phyloP scores from a whole-genome alignment of 2,329 filamentous ascomycete genomes.

The Colletotrichum neosansevieriae region DNA sequence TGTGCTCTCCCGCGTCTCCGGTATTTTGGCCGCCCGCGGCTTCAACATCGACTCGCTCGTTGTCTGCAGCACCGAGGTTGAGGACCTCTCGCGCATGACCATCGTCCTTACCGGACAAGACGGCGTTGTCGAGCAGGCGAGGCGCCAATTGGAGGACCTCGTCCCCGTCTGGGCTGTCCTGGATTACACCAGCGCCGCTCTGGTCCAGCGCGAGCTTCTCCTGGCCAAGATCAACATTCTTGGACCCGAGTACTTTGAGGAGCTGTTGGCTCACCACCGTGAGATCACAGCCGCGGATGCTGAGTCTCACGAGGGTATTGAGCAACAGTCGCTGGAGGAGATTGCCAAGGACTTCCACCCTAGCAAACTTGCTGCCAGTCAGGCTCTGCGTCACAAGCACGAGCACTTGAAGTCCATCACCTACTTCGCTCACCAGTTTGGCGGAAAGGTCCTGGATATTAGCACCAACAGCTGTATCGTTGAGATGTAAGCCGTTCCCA shows the following conservation, averaged over 20 bases:
- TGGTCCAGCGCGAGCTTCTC: conserved; percentile 95
- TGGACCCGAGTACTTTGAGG: conserved; percentile 97
- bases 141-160: conserved; percentile 93
- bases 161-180: conserved; percentile 98
- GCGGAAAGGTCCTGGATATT: conserved; percentile 96
- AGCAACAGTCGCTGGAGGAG: conserved; percentile 58
- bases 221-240: conserved; percentile 97
- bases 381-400: conserved; percentile 96
- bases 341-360: conserved; percentile 84
- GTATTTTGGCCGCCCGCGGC: conserved; percentile 92
- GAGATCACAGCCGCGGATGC: conserved; percentile 74
- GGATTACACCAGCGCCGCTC: conserved; percentile 91
- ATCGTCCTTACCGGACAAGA: conserved; percentile 97
- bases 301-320: conserved; percentile 58
- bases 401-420: conserved; percentile 97
- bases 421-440: conserved; percentile 96
- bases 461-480: conserved; percentile 99
- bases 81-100: conserved; percentile 97
- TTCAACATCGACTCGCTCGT: conserved; percentile 99
- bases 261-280: conserved; percentile 93
- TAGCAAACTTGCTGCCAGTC: conserved; percentile 83
- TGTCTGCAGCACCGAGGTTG: conserved; percentile 97
- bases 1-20: conserved; percentile 94
- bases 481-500: conserved; percentile 79
- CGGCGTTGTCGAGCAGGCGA: conserved; percentile 96